These are phyloP conservation scores for Zalaria sp. DNA, from an alignment of 2,329 filamentous ascomycete species.

Conservation along the genomic window DNA sequence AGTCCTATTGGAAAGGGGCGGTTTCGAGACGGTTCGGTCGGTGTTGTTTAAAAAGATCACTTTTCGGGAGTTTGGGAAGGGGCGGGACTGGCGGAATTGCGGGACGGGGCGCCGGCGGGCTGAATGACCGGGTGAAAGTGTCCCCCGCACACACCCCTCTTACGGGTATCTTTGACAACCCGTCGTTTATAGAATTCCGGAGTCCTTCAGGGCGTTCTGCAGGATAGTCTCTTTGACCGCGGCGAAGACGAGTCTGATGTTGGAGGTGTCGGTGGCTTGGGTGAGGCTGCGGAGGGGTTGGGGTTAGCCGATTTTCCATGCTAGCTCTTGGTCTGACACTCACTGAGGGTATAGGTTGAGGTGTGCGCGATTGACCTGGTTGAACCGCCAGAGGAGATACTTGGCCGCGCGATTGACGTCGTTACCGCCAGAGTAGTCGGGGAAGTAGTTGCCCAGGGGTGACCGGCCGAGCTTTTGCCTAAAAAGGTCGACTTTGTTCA, in stretches of 20 bases:
- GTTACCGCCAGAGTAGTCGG: constrained; percentile 92
- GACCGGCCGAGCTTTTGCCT: constrained; percentile 84
- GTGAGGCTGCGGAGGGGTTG: constrained; percentile 52
- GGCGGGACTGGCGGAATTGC: too few species aligned
- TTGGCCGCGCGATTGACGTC: constrained; percentile 98
- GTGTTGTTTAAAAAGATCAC: too few species aligned
- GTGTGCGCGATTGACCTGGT: constrained; percentile 93
- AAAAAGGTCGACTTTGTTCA: constrained; percentile 98
- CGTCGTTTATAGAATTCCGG: constrained; percentile 58
- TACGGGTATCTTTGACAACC: too few species aligned
- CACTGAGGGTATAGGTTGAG: constrained; percentile 96
- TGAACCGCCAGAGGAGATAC: constrained; percentile 95
- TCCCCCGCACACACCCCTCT: too few species aligned
- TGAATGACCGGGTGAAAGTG: too few species aligned
- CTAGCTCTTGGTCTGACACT: constrained; percentile 57
- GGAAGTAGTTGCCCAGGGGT: constrained; percentile 88
- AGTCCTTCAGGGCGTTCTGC: constrained; percentile 96
- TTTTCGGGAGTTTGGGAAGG: too few species aligned
- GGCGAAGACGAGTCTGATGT: constrained; percentile 93
- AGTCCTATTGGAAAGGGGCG: too few species aligned
- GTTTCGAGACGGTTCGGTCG: too few species aligned
- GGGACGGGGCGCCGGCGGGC: too few species aligned
- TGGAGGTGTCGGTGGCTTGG: constrained; percentile 96
- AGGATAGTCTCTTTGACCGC: constrained; percentile 98
- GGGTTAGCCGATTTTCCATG: constrained; percentile 7